phyloP scores from a whole-genome alignment of 192 early-diverging fungal genomes.

The Gonapodya sp. region DNA sequence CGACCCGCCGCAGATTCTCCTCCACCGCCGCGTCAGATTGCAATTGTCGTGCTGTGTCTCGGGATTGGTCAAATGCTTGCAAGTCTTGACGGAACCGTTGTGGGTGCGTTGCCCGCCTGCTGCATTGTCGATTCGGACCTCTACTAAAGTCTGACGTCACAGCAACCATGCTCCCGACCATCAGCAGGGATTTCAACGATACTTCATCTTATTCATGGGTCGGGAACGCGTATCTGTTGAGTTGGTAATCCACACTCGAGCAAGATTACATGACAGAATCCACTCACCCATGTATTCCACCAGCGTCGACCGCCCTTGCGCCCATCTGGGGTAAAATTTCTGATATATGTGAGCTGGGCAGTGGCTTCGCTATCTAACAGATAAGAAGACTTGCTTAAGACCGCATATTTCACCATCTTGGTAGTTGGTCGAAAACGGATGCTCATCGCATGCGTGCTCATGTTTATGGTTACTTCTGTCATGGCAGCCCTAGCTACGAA shows the following conservation, averaged over 20 bases:
- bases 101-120: not conserved
- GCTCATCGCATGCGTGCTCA: not conserved
- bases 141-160: not conserved
- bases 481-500: not conserved
- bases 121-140: not conserved
- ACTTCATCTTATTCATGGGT: conserved; percentile 3
- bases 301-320: conserved; percentile 2
- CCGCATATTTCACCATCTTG: no score
- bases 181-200: not conserved
- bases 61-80: not conserved
- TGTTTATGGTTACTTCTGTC: not conserved
- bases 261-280: not conserved
- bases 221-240: not conserved
- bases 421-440: conserved; percentile 5
- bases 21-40: not conserved
- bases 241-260: not conserved
- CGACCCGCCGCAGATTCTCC: no score
- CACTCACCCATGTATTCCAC: not conserved
- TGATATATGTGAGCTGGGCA: no score
- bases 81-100: not conserved
- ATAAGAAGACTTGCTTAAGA: no score
- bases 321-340: conserved; percentile 2
- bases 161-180: conserved; percentile 6
- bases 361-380: no score
- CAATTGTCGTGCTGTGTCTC: not conserved